These are phyloP conservation scores for Conringia planisiliqua DNA, from an alignment of 345 rosid genomes.

Conservation along the genomic window DNA sequence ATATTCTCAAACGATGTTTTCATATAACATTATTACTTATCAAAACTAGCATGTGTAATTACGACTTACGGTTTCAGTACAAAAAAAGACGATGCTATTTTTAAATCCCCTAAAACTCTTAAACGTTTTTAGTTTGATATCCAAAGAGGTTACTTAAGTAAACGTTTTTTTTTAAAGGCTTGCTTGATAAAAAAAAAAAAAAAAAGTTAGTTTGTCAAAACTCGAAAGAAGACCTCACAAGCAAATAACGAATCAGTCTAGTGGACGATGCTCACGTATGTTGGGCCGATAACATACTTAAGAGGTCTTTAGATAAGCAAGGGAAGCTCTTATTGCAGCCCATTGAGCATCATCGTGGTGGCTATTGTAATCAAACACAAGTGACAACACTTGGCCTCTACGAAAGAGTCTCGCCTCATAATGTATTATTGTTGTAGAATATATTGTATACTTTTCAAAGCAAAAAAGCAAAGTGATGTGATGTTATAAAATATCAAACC, in stretches of 20 bases:
- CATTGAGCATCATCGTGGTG: background rate
- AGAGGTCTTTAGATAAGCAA: background rate
- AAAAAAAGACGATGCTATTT: too few relatives aligned
- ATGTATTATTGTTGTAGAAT: slow-evolving; percentile 6
- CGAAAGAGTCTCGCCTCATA: background rate
- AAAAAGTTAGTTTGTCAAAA: background rate
- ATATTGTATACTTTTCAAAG: slow-evolving; percentile 4
- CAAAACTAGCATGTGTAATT: background rate
- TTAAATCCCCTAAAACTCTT: background rate
- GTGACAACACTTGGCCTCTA: slow-evolving; percentile 2
- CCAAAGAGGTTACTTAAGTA: background rate
- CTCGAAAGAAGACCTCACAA: background rate
- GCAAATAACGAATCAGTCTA: background rate
- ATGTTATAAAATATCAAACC: slow-evolving; percentile 19
- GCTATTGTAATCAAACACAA: background rate
- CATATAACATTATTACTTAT: background rate
- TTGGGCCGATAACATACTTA: slow-evolving; percentile 1
- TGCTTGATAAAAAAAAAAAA: too few relatives aligned
- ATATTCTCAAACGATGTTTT: background rate
- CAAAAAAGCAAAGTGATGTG: background rate
- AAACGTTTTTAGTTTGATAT: background rate
- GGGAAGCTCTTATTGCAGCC: background rate
- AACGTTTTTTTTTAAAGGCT: too few relatives aligned
- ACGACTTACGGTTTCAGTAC: background rate
- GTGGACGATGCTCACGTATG: background rate